A percentile compares a stretch with the other conserved stretches of the same genome.
Evolutionary conservation across 768 basidiomycete species (phyloP).

Genomic region (Termitomyces heimii): DNA sequence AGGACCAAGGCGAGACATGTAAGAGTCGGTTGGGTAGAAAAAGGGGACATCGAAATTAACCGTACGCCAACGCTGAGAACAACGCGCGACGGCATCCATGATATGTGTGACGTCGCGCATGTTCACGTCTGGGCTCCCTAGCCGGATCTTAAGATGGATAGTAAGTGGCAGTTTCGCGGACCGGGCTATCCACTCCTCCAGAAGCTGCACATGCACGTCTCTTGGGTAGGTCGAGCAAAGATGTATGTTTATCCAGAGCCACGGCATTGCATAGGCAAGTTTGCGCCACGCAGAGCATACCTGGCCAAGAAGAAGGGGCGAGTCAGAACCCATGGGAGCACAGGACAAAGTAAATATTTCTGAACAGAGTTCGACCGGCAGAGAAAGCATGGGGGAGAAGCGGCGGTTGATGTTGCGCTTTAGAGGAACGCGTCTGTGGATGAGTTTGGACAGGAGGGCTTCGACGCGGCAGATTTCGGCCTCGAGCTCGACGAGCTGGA

Average conservation of each 20-base stretch:
- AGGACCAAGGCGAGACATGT: constrained; percentile 6
- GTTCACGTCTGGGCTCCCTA: background rate
- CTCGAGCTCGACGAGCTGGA: constrained; percentile 12
- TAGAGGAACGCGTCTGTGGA: constrained; percentile 9
- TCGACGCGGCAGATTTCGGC: constrained; percentile 10
- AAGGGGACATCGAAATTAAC: constrained; percentile 13
- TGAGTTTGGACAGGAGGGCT: constrained; percentile 9
- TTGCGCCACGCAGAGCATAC: constrained; percentile 23
- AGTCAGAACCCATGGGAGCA: background rate
- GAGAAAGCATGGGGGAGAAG: constrained; percentile 11
- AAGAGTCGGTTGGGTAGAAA: constrained; percentile 10
- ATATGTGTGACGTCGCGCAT: constrained; percentile 7
- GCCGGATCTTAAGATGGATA: constrained; percentile 3
- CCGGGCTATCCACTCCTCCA: constrained; percentile 22
- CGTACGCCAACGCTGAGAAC: constrained; percentile 11
- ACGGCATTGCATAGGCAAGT: constrained; percentile 24
- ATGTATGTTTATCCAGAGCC: constrained; percentile 20
- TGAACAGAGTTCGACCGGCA: constrained; percentile 15
- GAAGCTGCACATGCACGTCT: constrained; percentile 12
- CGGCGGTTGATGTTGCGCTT: constrained; percentile 14
- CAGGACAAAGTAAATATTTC: constrained; percentile 15
- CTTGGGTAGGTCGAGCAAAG: constrained; percentile 14
- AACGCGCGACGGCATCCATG: constrained; percentile 13
- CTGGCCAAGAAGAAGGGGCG: constrained; percentile 18
- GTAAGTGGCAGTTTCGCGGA: constrained; percentile 18